Conservation (phyloP, 768 basidiomycete species). For the Lyophyllum shimeji region DNA sequence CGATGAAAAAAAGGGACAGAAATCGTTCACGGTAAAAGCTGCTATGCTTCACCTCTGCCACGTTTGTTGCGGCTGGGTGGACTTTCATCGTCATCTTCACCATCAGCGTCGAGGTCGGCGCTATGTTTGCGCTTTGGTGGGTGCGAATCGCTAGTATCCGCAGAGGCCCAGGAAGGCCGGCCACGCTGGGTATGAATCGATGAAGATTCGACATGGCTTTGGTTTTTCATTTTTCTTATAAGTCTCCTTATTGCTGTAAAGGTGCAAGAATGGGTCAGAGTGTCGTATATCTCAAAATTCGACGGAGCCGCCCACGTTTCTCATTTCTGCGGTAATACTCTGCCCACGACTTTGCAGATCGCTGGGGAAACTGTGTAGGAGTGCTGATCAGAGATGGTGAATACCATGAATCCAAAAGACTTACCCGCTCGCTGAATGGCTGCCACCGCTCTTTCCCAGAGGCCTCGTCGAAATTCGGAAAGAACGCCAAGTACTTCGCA, state of each 20-base stretch:
- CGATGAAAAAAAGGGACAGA: neutral
- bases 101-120: slow-evolving; percentile 26
- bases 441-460: slow-evolving; percentile 52
- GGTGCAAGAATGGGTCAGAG: neutral
- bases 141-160: slow-evolving; percentile 19
- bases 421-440: slow-evolving; percentile 50
- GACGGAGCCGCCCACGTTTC: slow-evolving; percentile 36
- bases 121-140: slow-evolving; percentile 36
- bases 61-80: slow-evolving; percentile 22
- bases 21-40: neutral
- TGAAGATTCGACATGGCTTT: slow-evolving; percentile 18
- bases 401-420: slow-evolving; percentile 8
- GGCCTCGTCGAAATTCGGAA: slow-evolving; percentile 43
- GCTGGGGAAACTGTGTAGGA: slow-evolving; percentile 47
- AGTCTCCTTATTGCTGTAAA: slow-evolving; percentile 24
- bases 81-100: slow-evolving; percentile 14
- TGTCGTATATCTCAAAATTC: neutral
- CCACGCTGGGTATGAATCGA: slow-evolving; percentile 27
- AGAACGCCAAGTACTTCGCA: slow-evolving; percentile 57
- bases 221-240: slow-evolving; percentile 36
- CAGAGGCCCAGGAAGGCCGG: slow-evolving; percentile 28
- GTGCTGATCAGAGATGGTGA: neutral
- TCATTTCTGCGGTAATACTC: slow-evolving; percentile 59
- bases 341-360: slow-evolving; percentile 58
- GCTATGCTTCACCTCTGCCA: slow-evolving; percentile 17